A percentile compares a stretch with the other conserved stretches of the same genome.
These are phyloP conservation scores for Neofusicoccum sp. DNA, from an alignment of 2,329 filamentous ascomycete genomes.

Conservation along the genomic window DNA sequence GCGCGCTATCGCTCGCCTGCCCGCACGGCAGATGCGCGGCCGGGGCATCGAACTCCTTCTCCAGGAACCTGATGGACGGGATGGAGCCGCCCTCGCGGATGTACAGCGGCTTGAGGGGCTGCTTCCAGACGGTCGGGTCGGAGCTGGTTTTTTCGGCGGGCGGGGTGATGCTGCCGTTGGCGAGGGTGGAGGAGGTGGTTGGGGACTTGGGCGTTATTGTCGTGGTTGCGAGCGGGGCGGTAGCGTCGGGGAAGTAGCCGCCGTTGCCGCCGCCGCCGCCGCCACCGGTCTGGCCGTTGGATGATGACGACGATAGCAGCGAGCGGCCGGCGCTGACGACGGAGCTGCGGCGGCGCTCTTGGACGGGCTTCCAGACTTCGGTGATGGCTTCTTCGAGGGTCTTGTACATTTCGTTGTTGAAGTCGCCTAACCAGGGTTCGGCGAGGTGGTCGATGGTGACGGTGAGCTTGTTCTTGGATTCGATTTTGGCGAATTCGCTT, in stretches of 20 bases:
- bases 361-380: slow-evolving; percentile 71
- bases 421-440: slow-evolving; percentile 94
- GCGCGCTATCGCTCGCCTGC: slow-evolving; percentile 88
- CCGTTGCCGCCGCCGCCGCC: neutral
- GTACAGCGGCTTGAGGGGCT: slow-evolving; percentile 67
- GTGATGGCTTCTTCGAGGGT: slow-evolving; percentile 84
- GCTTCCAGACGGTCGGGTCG: slow-evolving; percentile 26
- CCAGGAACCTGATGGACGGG: slow-evolving; percentile 87
- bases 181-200: slow-evolving; percentile 53
- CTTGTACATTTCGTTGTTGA: slow-evolving; percentile 84
- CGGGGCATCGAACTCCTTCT: slow-evolving; percentile 88
- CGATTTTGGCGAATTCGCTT: slow-evolving; percentile 69
- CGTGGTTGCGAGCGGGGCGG: neutral
- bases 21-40: slow-evolving; percentile 93
- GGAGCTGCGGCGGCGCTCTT: slow-evolving; percentile 31
- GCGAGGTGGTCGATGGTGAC: slow-evolving; percentile 89
- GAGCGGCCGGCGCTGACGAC: slow-evolving; percentile 8
- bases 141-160: slow-evolving; percentile 24
- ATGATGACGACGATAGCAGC: neutral
- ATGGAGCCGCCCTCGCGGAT: slow-evolving; percentile 96
- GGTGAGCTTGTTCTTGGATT: slow-evolving; percentile 75
- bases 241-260: slow-evolving; percentile 4
- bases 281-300: slow-evolving; percentile 20
- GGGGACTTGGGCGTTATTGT: slow-evolving; percentile 38
- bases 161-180: slow-evolving; percentile 41